Conservation (phyloP, 2,329 filamentous ascomycete species). For the Paecilomyces fulvus region DNA sequence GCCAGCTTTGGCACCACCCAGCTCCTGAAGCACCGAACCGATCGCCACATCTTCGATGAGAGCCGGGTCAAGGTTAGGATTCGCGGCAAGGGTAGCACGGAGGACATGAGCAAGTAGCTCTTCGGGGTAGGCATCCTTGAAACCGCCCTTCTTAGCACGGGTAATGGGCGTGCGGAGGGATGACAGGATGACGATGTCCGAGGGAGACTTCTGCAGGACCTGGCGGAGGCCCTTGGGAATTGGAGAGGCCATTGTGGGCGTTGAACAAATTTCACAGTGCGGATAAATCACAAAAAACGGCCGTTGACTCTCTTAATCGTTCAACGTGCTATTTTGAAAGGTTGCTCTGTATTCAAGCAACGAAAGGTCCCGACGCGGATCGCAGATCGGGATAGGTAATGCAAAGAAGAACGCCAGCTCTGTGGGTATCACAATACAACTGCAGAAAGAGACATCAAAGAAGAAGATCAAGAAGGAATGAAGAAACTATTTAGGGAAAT, state of each 20-base stretch:
- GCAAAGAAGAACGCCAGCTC: background rate
- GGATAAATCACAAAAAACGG: background rate
- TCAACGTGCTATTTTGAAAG: background rate
- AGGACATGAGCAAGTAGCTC: slow-evolving; percentile 63
- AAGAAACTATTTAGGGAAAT: background rate
- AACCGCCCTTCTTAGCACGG: slow-evolving; percentile 69
- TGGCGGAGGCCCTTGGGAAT: slow-evolving; percentile 60
- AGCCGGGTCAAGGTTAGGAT: slow-evolving; percentile 62
- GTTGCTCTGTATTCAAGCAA: background rate
- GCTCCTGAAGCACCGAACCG: slow-evolving; percentile 81
- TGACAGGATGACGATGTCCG: slow-evolving; percentile 81
- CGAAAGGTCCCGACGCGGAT: background rate
- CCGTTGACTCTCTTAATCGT: background rate
- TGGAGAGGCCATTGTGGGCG: slow-evolving; percentile 36
- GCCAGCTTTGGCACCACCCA: slow-evolving; percentile 82
- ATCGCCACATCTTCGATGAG: slow-evolving; percentile 73
- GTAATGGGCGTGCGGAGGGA: slow-evolving; percentile 84
- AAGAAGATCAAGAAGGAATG: background rate
- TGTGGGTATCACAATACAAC: background rate
- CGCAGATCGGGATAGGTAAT: background rate
- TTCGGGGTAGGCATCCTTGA: slow-evolving; percentile 85
- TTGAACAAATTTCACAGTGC: background rate
- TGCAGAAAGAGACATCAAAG: background rate
- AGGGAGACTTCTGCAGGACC: slow-evolving; percentile 68
- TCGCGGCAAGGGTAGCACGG: slow-evolving; percentile 60